A percentile compares a stretch with the other conserved stretches of the same genome.
phyloP scores from a whole-genome alignment of 2,329 filamentous ascomycete species.

The Colletotrichum brevisporum region DNA sequence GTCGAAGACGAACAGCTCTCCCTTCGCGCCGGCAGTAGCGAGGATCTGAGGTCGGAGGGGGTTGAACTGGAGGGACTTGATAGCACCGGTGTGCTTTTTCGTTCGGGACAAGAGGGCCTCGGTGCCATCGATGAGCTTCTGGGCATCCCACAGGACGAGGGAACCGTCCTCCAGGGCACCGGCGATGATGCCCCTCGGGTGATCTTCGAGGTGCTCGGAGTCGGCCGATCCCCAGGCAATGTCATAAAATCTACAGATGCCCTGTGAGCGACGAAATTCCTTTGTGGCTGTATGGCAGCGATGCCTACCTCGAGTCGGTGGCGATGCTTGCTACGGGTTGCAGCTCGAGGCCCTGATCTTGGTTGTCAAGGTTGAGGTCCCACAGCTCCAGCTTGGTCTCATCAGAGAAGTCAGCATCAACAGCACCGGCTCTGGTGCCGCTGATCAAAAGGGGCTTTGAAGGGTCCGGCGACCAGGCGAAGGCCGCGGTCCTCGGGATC shows the following conservation, averaged over 20 bases:
- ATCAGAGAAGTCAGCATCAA: constrained; percentile 97
- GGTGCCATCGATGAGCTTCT: constrained; percentile 70
- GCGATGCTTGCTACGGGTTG: constrained; percentile 86
- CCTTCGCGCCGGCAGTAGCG: constrained; percentile 92
- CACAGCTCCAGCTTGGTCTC: constrained; percentile 97
- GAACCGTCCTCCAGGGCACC: constrained; percentile 95
- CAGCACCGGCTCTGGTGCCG: constrained; percentile 93
- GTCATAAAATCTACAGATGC: constrained; percentile 84
- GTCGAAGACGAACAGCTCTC: constrained; percentile 96
- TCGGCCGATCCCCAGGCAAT: constrained; percentile 92
- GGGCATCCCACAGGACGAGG: constrained; percentile 93
- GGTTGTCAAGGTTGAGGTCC: constrained; percentile 88
- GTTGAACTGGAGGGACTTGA: constrained; percentile 98
- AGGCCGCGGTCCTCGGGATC: constrained; percentile 95
- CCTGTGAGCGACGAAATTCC: constrained; percentile 23
- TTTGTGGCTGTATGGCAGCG: constrained; percentile 6
- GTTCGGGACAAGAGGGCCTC: constrained; percentile 86
- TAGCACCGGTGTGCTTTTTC: constrained; percentile 90
- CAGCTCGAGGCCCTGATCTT: constrained; percentile 83
- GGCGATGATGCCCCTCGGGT: constrained; percentile 90
- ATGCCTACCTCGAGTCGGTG: constrained; percentile 86
- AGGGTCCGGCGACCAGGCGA: constrained; percentile 92
- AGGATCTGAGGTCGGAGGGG: constrained; percentile 91
- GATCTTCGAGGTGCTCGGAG: constrained; percentile 81
- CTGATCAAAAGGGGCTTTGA: constrained; percentile 88